Evolutionary conservation across 495 filamentous ascomycete species (phyloP).

Genomic region (Penicillium paxilli): DNA sequence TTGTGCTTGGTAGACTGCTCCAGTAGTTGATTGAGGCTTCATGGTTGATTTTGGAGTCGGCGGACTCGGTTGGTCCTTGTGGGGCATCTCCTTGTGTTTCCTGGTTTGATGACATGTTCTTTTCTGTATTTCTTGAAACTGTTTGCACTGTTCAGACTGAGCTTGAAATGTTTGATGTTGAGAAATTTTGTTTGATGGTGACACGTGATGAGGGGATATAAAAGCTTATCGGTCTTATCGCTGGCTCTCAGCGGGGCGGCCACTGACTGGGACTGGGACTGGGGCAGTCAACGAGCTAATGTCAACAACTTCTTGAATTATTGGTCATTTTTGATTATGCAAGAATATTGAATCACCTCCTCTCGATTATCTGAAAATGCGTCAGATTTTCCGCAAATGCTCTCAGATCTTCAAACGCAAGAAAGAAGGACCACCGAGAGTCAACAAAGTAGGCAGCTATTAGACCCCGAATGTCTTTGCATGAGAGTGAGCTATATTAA

Average conservation of each 20-base stretch:
- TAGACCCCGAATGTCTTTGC: not conserved
- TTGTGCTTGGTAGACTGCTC: constrained; percentile 66
- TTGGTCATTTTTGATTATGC: too few species aligned
- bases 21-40: constrained; percentile 63
- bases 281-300: not conserved
- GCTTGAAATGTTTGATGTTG: not conserved
- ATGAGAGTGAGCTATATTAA: not conserved
- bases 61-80: not conserved
- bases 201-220: not conserved
- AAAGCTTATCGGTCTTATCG: not conserved
- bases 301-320: not conserved
- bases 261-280: too few species aligned
- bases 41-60: constrained; percentile 37
- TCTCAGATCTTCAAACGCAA: not conserved
- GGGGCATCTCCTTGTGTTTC: not conserved
- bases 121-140: too few species aligned
- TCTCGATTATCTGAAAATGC: not conserved
- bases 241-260: too few species aligned
- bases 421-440: not conserved
- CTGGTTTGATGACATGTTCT: not conserved
- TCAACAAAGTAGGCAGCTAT: not conserved
- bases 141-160: too few species aligned
- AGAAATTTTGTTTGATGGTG: constrained; percentile 3
- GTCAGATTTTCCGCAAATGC: not conserved
- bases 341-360: too few species aligned